phyloP scores from a whole-genome alignment of 148 eudicot species.

The Talinum fruticosum region DNA sequence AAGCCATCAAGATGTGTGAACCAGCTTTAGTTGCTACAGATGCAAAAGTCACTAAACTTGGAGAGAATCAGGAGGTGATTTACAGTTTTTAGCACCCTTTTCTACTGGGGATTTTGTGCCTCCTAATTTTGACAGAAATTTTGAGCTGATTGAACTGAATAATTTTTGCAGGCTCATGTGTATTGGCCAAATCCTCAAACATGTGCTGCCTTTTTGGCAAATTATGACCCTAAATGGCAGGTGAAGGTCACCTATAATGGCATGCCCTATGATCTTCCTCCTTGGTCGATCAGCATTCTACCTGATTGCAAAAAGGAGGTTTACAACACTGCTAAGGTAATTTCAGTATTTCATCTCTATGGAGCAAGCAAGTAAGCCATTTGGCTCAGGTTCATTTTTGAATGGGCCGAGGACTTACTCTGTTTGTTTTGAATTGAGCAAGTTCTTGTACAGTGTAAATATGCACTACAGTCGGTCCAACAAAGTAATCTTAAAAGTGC shows the following conservation, averaged over 20 bases:
- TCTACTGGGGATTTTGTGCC: too few species aligned
- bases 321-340: constrained; percentile 86
- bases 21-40: constrained; percentile 68
- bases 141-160: background rate
- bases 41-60: constrained; percentile 57
- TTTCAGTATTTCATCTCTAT: background rate
- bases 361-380: background rate
- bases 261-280: constrained; percentile 59
- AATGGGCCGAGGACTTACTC: too few species aligned
- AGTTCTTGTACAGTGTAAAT: too few species aligned
- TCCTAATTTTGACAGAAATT: background rate
- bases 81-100: too few species aligned
- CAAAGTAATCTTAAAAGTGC: too few species aligned
- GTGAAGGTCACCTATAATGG: constrained; percentile 55
- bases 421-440: too few species aligned
- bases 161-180: constrained; percentile 54
- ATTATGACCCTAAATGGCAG: constrained; percentile 52
- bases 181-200: constrained; percentile 49
- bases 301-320: constrained; percentile 80
- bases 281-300: constrained; percentile 95
- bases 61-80: constrained; percentile 75
- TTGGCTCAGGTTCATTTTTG: background rate
- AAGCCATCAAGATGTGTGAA: constrained; percentile 81
- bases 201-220: constrained; percentile 89
- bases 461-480: too few species aligned